Conservation (phyloP, 805 yeast genomes). For the Clavispora carvajalis region DNA sequence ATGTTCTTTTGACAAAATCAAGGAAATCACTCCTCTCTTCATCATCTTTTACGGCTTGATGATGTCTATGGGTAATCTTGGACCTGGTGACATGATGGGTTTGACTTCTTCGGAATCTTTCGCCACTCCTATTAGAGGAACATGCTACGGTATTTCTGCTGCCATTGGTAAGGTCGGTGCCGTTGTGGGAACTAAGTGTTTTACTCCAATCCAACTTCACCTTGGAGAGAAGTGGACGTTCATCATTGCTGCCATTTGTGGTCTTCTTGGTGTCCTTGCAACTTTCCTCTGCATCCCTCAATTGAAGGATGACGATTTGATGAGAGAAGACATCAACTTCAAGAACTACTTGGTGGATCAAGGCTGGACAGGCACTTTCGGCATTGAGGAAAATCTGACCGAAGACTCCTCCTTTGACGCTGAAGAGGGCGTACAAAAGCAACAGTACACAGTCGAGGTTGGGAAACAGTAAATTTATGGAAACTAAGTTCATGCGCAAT, state of each 20-base stretch:
- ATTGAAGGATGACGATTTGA: slow-evolving; percentile 61
- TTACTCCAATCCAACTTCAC: slow-evolving; percentile 60
- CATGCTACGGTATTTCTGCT: slow-evolving; percentile 69
- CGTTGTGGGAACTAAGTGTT: slow-evolving; percentile 71
- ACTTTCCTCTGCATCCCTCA: slow-evolving; percentile 65
- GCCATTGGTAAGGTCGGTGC: slow-evolving; percentile 84
- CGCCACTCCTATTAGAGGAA: slow-evolving; percentile 76
- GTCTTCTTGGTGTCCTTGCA: slow-evolving; percentile 56
- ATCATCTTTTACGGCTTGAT: slow-evolving; percentile 69
- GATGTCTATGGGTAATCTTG: slow-evolving; percentile 66
- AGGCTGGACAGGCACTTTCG: slow-evolving; percentile 55
- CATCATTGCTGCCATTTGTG: slow-evolving; percentile 72
- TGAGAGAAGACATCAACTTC: slow-evolving; percentile 58
- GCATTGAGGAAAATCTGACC: slow-evolving; percentile 20
- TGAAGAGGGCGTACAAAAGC: slow-evolving; percentile 7
- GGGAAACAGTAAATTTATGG: background rate
- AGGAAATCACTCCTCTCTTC: slow-evolving; percentile 56
- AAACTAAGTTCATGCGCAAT: too few species aligned
- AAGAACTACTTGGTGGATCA: slow-evolving; percentile 51
- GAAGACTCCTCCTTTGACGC: slow-evolving; percentile 8
- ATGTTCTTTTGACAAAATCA: slow-evolving; percentile 51
- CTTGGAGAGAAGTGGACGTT: slow-evolving; percentile 72
- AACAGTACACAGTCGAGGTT: background rate
- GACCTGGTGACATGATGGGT: slow-evolving; percentile 77
- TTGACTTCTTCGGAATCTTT: slow-evolving; percentile 58